Base-by-base conservation (phyloP, 2,329 filamentous ascomycete genomes). In the Raffaelea ambrosiae region DNA sequence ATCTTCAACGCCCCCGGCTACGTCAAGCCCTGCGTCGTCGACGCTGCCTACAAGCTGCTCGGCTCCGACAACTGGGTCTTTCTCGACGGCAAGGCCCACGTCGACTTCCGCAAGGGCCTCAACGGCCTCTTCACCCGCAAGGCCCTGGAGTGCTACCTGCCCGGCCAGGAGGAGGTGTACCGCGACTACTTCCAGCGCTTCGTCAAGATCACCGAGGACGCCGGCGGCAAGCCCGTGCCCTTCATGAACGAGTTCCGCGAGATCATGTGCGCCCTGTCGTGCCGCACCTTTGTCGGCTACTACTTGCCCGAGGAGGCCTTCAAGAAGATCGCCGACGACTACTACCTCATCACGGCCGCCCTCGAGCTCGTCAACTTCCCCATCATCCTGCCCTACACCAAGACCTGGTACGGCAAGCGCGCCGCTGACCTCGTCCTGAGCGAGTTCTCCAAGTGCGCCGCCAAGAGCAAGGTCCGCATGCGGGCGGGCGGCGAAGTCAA, bases 291-390 rank as follows among this genome's bases (percentile, higher is more conserved):
- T 64, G 88, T 95, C 53, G 93, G 93, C 39, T 83, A 95, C 72
- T 97, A 97, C 71, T 91, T 96, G 66, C 83, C 84, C 41, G 86
- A 95, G 51, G 86, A 88, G 63, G 81, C 86, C 43, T 83, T 97
- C 60, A 91, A 94, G 77, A 90, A 87, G 73, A 93, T 97, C 55
- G 86, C 91, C 52, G 86, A 95, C 66, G 90, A 97, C 69, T 98
- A 95, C 72, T 97, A 95, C 69, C 79, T 91, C 55, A 95, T 97
- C 63, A 97, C 93, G 14, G 91, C 86, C 49, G 93, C 93, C 20
- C 79, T 97, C 57, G 93, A 98, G 68, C 79, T 97, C 42, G 93
- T 98, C 74, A 97, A 97, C 74, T 95, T 97, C 73, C 91, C 93
- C 51, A 86, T 97, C 68, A 96, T 97, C 63, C 69, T 97, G 38